Evolutionary conservation across 1,284 basidiomycete species (phyloP), one percentile per base, ranked within the genome.

Genomic region (Veloporphyrellus conicus): DNA sequence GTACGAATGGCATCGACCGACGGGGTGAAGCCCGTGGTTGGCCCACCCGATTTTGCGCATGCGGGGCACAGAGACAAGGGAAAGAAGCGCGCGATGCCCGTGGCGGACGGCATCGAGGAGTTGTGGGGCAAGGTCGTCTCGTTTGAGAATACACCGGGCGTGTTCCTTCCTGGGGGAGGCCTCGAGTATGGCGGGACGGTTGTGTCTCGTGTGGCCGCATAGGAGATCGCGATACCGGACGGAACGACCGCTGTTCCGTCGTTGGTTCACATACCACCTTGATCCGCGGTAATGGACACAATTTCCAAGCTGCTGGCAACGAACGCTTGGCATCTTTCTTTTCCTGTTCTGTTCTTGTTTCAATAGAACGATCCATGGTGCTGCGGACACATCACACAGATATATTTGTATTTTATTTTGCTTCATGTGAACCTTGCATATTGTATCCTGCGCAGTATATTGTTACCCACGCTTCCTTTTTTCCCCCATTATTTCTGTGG

Each of bases 1-100:
- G 54, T 84, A 45, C 70, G 69, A 35, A 71, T 82, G 60, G 77
- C 74, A 18, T 49, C 72, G 40, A 69, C 73, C 43, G 68, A 71
- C 33, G 69, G 69, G 3, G 61, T 79, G 23, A 62, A 71, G 44
- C 78, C 77, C 8, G 64, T 67, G 50, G 60, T 76, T 12, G 68
- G 59, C 1, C 47, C 46, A 3, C 29, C 45, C 3, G 66, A 64
- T 49, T 64, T 67, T 22, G 48, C 40, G 16, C 41, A 43, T 9
- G 15, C 18, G 16, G 27, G 37, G 20, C 42, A 47, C 14, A 54
- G 15, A 40, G 43, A 54, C 38, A 64, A 64, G 53, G 63, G 66
- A 16, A 64, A 68, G 50, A 51, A 43, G 41, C 53, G 48, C 19
- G 48, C 36, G 23, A 22, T 22, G 7, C 47, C 38, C 25, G 31